Conservation (phyloP, 2,329 filamentous ascomycete genomes). For the Aspergillus candidus region DNA sequence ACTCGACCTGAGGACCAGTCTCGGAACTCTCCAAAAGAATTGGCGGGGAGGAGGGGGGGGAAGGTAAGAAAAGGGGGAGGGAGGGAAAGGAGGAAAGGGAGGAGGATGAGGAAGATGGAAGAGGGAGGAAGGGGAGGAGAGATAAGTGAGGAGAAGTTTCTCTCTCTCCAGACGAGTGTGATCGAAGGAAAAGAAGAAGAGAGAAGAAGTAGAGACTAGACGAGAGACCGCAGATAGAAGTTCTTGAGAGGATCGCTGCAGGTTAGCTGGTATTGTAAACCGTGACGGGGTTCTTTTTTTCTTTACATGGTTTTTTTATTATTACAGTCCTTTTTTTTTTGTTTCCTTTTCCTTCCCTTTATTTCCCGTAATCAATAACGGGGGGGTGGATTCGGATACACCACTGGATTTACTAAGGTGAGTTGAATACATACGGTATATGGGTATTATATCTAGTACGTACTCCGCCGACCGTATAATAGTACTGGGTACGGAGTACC, state of each 20-base stretch:
- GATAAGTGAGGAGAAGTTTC: constrained; percentile 32
- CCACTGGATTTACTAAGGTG: no score
- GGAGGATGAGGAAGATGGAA: constrained; percentile 29
- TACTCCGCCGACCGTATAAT: no score
- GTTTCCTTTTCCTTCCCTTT: no score
- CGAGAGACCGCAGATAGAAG: constrained; percentile 23
- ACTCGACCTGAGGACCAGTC: constrained; percentile 29
- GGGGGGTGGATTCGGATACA: no score
- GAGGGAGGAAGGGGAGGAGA: constrained; percentile 24
- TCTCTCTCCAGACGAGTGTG: constrained; percentile 41
- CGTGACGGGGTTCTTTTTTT: constrained; percentile 7
- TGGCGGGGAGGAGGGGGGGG: constrained; percentile 15
- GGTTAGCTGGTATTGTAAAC: constrained; percentile 20
- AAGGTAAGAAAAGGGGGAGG: constrained; percentile 21
- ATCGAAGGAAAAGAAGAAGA: constrained; percentile 30
- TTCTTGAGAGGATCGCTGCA: constrained; percentile 16
- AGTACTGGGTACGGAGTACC: no score
- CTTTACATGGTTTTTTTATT: no score
- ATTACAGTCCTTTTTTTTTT: no score
- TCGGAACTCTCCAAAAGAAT: constrained; percentile 36
- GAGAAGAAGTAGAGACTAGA: constrained; percentile 25
- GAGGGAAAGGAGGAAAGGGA: constrained; percentile 25
- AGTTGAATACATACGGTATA: no score
- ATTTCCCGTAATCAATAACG: no score
- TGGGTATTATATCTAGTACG: no score